A percentile compares a stretch with the other conserved stretches of the same genome.
phyloP scores from a whole-genome alignment of 179 eudicot species.

The Sideroxylon spinosum region DNA sequence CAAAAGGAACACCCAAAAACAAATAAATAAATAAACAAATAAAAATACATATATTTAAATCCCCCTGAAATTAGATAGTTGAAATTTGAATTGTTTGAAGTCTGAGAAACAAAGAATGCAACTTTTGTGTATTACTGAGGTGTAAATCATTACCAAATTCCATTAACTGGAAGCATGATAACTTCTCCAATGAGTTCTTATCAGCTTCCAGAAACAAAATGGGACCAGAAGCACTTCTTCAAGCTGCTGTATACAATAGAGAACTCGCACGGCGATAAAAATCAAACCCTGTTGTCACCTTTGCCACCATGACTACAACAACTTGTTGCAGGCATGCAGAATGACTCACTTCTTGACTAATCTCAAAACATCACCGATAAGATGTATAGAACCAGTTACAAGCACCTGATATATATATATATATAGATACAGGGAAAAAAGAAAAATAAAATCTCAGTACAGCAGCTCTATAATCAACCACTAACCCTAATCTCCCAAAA shows the following conservation, averaged over 20 bases:
- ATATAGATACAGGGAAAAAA: conserved; percentile 10
- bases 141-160: neutral
- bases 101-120: neutral
- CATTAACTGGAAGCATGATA: neutral
- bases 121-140: neutral
- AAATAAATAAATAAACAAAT: no score
- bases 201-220: neutral
- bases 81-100: no score
- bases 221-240: neutral
- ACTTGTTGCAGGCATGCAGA: neutral
- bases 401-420: conserved; percentile 55
- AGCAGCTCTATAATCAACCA: neutral
- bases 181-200: neutral
- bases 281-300: neutral
- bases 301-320: neutral
- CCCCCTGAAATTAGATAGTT: no score
- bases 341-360: conserved; percentile 51
- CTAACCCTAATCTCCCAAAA: neutral
- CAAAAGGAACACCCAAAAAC: no score
- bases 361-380: conserved; percentile 86
- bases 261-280: neutral
- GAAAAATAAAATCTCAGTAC: neutral
- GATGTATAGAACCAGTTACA: conserved; percentile 92
- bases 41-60: no score
- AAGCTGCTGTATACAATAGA: conserved; percentile 1